phyloP scores from a whole-genome alignment of 2,329 filamentous ascomycete genomes.

The Triangularia verruculosa region DNA sequence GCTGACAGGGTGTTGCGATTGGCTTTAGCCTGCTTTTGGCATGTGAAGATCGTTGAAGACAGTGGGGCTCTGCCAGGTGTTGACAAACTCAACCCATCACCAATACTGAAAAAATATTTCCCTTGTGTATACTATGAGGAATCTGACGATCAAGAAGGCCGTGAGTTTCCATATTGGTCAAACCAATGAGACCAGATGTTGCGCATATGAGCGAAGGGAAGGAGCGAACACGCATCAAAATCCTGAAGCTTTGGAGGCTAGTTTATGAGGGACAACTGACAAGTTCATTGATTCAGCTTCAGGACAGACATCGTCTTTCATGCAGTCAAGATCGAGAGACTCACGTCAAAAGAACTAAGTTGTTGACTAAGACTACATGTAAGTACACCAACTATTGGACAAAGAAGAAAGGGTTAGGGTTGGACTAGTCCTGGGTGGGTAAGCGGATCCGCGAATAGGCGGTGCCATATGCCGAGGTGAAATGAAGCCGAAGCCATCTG shows the following conservation, averaged over 20 bases:
- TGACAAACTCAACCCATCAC: background rate
- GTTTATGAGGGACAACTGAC: no score
- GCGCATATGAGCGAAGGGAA: background rate
- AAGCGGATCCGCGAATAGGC: slow-evolving; percentile 12
- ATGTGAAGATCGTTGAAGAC: slow-evolving; percentile 8
- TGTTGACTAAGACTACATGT: no score
- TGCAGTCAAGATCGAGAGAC: no score
- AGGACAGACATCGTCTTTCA: no score
- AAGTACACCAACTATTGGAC: background rate
- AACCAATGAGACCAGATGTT: background rate
- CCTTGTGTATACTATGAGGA: background rate
- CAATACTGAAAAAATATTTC: background rate
- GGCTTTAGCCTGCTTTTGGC: background rate
- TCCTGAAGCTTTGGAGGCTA: no score
- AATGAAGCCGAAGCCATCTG: slow-evolving; percentile 18
- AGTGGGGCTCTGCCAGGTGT: background rate
- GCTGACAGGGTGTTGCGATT: background rate
- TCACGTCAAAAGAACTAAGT: no score
- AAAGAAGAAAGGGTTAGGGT: slow-evolving; percentile 15
- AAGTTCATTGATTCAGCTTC: no score
- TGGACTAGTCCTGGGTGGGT: background rate
- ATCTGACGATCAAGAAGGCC: background rate
- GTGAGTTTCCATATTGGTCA: background rate
- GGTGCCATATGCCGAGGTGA: slow-evolving; percentile 23
- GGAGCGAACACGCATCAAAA: no score